Base-by-base conservation (phyloP, 2,329 filamentous ascomycete genomes). In the Microcyclospora pomicola region DNA sequence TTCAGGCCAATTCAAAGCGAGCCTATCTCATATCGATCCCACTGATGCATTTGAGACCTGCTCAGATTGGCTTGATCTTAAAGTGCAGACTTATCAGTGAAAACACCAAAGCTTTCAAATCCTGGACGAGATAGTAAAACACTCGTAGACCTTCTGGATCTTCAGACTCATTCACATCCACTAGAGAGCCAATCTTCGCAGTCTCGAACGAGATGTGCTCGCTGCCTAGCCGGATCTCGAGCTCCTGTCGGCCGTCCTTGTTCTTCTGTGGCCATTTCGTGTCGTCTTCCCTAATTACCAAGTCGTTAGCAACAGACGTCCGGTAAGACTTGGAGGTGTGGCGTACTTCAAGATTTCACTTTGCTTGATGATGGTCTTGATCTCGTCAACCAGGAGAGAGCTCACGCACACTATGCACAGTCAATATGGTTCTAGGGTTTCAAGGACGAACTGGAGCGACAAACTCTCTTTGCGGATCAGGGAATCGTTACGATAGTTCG, bases 151-250 rank as follows among this genome's bases (percentile, higher is more conserved):
- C 91, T 63, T 98, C 91, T 2, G 91, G 91, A 56, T 98, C 91
- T 36, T 84, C 81, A 2, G 87, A 95, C 58, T 96, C 91, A 36
- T 86, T 92, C 42, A 98, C 91, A 58, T 98, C 91, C 49, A 94
- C 87, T 36, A 98, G 68, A 7, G 91, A 96, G 43, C 91, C 91
- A 49, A 98, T 96, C 65, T 98, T 98, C 28, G 91, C 91, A 24
- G 91, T 98, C 87, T 98, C 91, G 49, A 98, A 98, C 1, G 86
- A 92, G 50, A 98, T 96, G 60, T 96, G 88, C 47, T 98, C 91
- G 53, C 82, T 91, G 31, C 88, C 91, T 39, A 98, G 60, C 35
- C 87, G 75, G 42, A 98, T 95, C 62, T 98, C 91, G 34, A 98
- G 71, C 65, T 98, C 91, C 60, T 98, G 91, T 46, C 88, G 77